Evolutionary conservation across 768 basidiomycete species (phyloP).

Genomic region (Leccinum subgranulosum): DNA sequence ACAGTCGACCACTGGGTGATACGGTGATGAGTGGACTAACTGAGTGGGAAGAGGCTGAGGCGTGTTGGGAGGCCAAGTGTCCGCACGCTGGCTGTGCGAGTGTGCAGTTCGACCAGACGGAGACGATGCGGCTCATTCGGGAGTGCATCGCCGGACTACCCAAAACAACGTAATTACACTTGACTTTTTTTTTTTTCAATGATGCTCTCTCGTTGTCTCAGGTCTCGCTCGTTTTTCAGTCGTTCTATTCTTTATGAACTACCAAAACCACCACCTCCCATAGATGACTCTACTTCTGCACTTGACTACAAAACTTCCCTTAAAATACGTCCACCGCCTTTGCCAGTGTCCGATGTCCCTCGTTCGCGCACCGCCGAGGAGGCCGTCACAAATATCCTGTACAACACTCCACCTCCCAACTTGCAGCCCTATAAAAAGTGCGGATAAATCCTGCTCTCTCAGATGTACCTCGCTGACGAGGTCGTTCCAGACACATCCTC

Average conservation of each 20-base stretch:
- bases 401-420: constrained; percentile 92
- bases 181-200: too few species aligned
- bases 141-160: constrained; percentile 54
- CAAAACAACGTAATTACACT: constrained; percentile 25
- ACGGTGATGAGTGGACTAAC: constrained; percentile 48
- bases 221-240: constrained; percentile 23
- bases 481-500: constrained; percentile 71
- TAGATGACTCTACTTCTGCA: constrained; percentile 93
- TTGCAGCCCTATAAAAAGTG: constrained; percentile 91
- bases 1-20: constrained; percentile 56
- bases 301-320: constrained; percentile 86
- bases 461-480: not conserved
- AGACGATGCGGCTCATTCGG: constrained; percentile 51
- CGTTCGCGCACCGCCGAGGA: constrained; percentile 85
- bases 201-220: not conserved
- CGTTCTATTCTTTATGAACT: constrained; percentile 27
- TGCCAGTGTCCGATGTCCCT: constrained; percentile 84
- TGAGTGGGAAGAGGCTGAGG: constrained; percentile 56
- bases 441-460: not conserved
- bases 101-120: constrained; percentile 53
- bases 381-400: constrained; percentile 95
- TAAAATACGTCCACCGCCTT: constrained; percentile 70
- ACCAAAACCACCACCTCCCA: constrained; percentile 73
- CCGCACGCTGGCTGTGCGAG: constrained; percentile 41
- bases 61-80: constrained; percentile 61